A percentile compares a stretch with the other conserved stretches of the same genome.
These are phyloP conservation scores for Suhomyces faveliae DNA, from an alignment of 805 yeast genomes.

Conservation along the genomic window DNA sequence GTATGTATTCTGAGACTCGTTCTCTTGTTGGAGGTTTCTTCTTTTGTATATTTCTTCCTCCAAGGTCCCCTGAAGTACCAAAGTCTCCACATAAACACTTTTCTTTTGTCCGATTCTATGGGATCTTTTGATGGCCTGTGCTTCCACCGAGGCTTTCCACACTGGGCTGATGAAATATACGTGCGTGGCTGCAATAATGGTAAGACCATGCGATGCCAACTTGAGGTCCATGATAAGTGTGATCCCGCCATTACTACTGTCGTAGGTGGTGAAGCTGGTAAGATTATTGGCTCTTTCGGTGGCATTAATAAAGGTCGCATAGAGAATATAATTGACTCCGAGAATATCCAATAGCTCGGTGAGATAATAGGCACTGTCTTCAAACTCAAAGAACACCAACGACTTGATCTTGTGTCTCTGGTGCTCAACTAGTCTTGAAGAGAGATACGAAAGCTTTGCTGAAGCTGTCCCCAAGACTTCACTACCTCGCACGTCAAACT, in stretches of 20 bases:
- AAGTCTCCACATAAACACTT: slow-evolving; percentile 68
- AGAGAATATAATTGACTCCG: slow-evolving; percentile 60
- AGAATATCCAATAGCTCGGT: slow-evolving; percentile 62
- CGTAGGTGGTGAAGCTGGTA: slow-evolving; percentile 46
- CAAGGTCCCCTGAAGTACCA: slow-evolving; percentile 58
- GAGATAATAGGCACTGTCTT: slow-evolving; percentile 66
- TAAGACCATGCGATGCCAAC: slow-evolving; percentile 67
- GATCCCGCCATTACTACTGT: slow-evolving; percentile 41
- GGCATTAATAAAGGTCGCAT: slow-evolving; percentile 58
- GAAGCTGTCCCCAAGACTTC: slow-evolving; percentile 61
- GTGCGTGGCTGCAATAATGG: slow-evolving; percentile 64
- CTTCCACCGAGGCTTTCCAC: slow-evolving; percentile 67
- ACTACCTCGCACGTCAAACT: slow-evolving; percentile 26
- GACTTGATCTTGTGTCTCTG: slow-evolving; percentile 49
- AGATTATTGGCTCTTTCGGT: slow-evolving; percentile 52
- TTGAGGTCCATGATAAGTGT: slow-evolving; percentile 64
- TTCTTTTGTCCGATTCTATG: slow-evolving; percentile 70
- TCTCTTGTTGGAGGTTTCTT: slow-evolving; percentile 10
- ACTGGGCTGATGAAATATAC: slow-evolving; percentile 72
- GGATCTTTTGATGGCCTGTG: slow-evolving; percentile 75
- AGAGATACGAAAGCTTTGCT: slow-evolving; percentile 59
- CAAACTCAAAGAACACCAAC: slow-evolving; percentile 67
- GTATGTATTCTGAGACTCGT: slow-evolving; percentile 24
- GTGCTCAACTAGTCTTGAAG: slow-evolving; percentile 53
- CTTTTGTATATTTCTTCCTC: slow-evolving; percentile 65